Percentiles rank a stretch among this genome's conserved stretches.
These are phyloP conservation scores for Haplosporangium sp. DNA, from an alignment of 371 early-diverging fungal genomes.

Conservation along the genomic window DNA sequence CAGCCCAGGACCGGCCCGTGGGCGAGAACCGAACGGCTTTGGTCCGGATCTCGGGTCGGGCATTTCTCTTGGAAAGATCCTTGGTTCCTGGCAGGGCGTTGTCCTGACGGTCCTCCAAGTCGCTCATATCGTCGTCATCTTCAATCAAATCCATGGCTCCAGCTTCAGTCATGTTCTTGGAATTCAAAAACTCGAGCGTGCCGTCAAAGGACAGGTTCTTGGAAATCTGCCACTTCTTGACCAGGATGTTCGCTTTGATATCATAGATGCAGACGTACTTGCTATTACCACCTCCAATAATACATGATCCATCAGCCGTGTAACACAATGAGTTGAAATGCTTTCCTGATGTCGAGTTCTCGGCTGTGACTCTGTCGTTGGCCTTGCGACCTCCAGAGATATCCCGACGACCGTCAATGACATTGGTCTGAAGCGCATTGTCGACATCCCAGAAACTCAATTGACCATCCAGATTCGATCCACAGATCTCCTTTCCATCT, in stretches of 20 bases:
- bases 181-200: slow-evolving; percentile 88
- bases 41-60: slow-evolving; percentile 84
- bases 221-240: slow-evolving; percentile 92
- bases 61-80: slow-evolving; percentile 83
- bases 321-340: slow-evolving; percentile 93
- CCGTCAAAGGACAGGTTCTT: slow-evolving; percentile 94
- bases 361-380: slow-evolving; percentile 82
- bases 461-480: slow-evolving; percentile 92
- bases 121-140: slow-evolving; percentile 79
- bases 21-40: slow-evolving; percentile 92
- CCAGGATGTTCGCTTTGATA: slow-evolving; percentile 74
- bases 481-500: slow-evolving; percentile 89
- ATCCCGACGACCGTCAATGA: slow-evolving; percentile 94
- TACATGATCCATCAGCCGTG: slow-evolving; percentile 90
- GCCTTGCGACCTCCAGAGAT: slow-evolving; percentile 89
- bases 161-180: slow-evolving; percentile 94
- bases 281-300: slow-evolving; percentile 95
- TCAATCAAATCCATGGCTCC: slow-evolving; percentile 89
- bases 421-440: slow-evolving; percentile 71
- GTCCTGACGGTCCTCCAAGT: slow-evolving; percentile 87
- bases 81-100: slow-evolving; percentile 88
- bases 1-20: slow-evolving; percentile 94
- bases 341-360: slow-evolving; percentile 87
- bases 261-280: slow-evolving; percentile 97
- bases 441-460: slow-evolving; percentile 92